phyloP scores from a whole-genome alignment of 2,329 filamentous ascomycete species.

The Arachnopeziza araneosa region DNA sequence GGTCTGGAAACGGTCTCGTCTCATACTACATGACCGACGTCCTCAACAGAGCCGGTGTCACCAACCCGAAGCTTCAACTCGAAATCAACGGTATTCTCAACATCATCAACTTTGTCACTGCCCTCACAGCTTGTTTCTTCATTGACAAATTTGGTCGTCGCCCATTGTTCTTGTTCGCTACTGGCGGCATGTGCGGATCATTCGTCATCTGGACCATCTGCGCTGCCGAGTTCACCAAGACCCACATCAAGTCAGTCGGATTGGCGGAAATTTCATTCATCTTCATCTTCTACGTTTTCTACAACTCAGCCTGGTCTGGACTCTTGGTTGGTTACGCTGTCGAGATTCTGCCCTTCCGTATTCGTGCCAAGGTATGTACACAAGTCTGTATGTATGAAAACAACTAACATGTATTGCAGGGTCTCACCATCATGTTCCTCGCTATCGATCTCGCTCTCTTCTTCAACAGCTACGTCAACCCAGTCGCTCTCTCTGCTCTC shows the following conservation, averaged over 20 bases:
- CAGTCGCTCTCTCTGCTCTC: constrained; percentile 35
- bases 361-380: constrained; percentile 23
- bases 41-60: constrained; percentile 33
- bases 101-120: constrained; percentile 24
- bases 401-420: constrained; percentile 17
- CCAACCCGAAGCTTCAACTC: constrained; percentile 19
- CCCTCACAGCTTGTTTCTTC: constrained; percentile 25
- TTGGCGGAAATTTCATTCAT: constrained; percentile 38
- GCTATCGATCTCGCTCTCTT: constrained; percentile 40
- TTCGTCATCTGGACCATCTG: constrained; percentile 23
- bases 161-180: constrained; percentile 21
- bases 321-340: constrained; percentile 26
- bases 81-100: constrained; percentile 26
- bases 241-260: constrained; percentile 10
- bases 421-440: constrained; percentile 38
- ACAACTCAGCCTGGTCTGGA: constrained; percentile 29
- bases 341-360: constrained; percentile 26
- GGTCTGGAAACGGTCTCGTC: constrained; percentile 48
- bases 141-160: constrained; percentile 29
- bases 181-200: constrained; percentile 19
- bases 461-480: constrained; percentile 40
- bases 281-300: constrained; percentile 44
- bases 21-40: constrained; percentile 36
- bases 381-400: neutral
- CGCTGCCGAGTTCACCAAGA: constrained; percentile 16